Evolutionary conservation across 1,284 basidiomycete genomes (phyloP).

Genomic region (Irpex lacteus): DNA sequence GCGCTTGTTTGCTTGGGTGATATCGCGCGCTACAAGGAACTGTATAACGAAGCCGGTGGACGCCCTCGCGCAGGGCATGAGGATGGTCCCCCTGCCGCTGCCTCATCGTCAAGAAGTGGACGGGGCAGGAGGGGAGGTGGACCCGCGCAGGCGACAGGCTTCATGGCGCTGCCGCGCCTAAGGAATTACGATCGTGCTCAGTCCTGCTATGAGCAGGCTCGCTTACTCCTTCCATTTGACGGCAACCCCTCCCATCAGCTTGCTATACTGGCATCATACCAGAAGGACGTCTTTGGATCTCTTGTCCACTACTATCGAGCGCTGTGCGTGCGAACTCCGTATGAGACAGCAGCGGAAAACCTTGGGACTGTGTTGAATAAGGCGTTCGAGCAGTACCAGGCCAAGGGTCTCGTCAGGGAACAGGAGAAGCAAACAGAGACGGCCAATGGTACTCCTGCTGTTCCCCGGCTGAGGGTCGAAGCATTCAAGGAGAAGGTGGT

Average conservation of each 20-base stretch:
- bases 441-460: conserved; percentile 29
- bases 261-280: conserved; percentile 87
- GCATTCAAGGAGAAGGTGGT: conserved; percentile 71
- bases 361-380: conserved; percentile 71
- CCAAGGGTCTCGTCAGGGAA: conserved; percentile 32
- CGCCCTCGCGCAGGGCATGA: conserved; percentile 65
- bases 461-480: conserved; percentile 48
- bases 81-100: conserved; percentile 38
- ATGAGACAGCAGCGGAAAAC: conserved; percentile 87
- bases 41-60: conserved; percentile 75
- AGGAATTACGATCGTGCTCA: conserved; percentile 76
- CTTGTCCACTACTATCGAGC: conserved; percentile 91
- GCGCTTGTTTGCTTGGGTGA: conserved; percentile 92
- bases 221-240: conserved; percentile 73
- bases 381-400: conserved; percentile 58
- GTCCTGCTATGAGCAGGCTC: conserved; percentile 83
- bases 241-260: conserved; percentile 95
- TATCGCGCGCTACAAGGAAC: conserved; percentile 89
- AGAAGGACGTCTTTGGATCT: conserved; percentile 78
- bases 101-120: conserved; percentile 36
- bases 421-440: conserved; percentile 34
- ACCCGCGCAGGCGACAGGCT: conserved; percentile 33
- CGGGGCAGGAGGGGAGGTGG: conserved; percentile 44
- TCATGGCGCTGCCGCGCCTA: conserved; percentile 35
- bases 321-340: conserved; percentile 82